A percentile compares a stretch with the other conserved stretches of the same genome.
These are phyloP conservation scores for Fusarium clavum DNA, from an alignment of 2,329 filamentous ascomycete species.

Conservation along the genomic window DNA sequence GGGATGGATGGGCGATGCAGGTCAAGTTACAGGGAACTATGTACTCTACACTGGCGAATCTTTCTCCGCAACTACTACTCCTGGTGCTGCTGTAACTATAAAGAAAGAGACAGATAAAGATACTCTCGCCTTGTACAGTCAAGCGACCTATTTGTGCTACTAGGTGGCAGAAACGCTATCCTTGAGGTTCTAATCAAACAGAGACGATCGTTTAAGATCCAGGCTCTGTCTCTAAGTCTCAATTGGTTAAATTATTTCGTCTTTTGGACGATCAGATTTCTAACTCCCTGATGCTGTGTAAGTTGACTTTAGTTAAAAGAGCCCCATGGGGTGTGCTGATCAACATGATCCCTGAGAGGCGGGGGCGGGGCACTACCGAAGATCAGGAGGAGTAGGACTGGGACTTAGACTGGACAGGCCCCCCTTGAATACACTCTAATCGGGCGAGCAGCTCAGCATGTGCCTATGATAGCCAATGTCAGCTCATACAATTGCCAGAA, in stretches of 20 bases:
- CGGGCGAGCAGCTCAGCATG: background rate
- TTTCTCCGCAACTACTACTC: background rate
- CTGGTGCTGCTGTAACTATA: too few relatives aligned
- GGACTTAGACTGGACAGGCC: background rate
- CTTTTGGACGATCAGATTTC: background rate
- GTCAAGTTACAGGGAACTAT: too few relatives aligned
- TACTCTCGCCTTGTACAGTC: too few relatives aligned
- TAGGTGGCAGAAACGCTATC: too few relatives aligned
- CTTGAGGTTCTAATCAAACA: too few relatives aligned
- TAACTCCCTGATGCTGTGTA: background rate
- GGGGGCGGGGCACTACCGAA: background rate
- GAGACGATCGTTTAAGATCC: too few relatives aligned
- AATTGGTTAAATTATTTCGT: background rate
- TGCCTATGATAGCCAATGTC: background rate
- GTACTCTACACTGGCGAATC: background rate
- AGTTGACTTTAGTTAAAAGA: background rate
- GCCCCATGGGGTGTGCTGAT: background rate
- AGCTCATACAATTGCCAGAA: background rate
- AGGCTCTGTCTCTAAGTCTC: too few relatives aligned
- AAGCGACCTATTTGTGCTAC: too few relatives aligned
- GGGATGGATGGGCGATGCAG: too few relatives aligned
- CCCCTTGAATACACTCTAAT: slow-evolving; percentile 1
- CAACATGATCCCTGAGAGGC: background rate
- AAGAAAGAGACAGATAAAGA: too few relatives aligned
- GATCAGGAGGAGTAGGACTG: background rate